Conservation (phyloP, 1,139 yeast species). For the Kodamaea fungicola region DNA sequence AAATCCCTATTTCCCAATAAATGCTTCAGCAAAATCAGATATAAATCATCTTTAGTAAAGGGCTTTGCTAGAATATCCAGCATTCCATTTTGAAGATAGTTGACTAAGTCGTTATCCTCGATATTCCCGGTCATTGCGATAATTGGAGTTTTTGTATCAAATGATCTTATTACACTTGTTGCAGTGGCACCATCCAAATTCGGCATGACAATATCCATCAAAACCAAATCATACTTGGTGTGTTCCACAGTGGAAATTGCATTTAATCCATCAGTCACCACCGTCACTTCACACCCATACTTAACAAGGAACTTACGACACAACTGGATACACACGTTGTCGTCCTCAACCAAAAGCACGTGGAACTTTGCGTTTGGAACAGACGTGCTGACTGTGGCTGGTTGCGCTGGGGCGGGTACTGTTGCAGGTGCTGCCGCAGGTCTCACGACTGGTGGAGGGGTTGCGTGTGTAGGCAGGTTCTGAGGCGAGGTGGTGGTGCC, state of each 20-base stretch:
- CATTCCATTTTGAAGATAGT: slow-evolving; percentile 85
- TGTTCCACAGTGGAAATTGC: slow-evolving; percentile 81
- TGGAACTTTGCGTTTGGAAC: slow-evolving; percentile 51
- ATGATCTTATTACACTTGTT: slow-evolving; percentile 77
- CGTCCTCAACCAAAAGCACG: slow-evolving; percentile 83
- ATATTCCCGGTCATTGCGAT: slow-evolving; percentile 94
- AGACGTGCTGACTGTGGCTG: slow-evolving; percentile 21
- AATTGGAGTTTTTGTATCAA: slow-evolving; percentile 81
- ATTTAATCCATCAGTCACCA: slow-evolving; percentile 86
- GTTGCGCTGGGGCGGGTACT: slow-evolving; percentile 10
- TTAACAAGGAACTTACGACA: slow-evolving; percentile 77
- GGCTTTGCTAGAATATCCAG: slow-evolving; percentile 91
- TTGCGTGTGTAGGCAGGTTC: slow-evolving; percentile 4
- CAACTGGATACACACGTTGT: slow-evolving; percentile 73
- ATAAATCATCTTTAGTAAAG: slow-evolving; percentile 80
- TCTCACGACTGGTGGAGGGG: slow-evolving; percentile 3
- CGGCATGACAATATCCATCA: slow-evolving; percentile 95
- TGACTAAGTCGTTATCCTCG: slow-evolving; percentile 73
- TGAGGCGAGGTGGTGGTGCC: slow-evolving; percentile 3
- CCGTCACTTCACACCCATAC: slow-evolving; percentile 90
- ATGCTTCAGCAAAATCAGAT: slow-evolving; percentile 71
- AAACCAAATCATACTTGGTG: slow-evolving; percentile 72
- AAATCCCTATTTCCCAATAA: slow-evolving; percentile 24
- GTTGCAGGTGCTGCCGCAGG: slow-evolving; percentile 2
- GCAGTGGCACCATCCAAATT: slow-evolving; percentile 93